Evolutionary conservation across 352 stramenopile species (phyloP).

Genomic region (Globisporangium takayamanum): DNA sequence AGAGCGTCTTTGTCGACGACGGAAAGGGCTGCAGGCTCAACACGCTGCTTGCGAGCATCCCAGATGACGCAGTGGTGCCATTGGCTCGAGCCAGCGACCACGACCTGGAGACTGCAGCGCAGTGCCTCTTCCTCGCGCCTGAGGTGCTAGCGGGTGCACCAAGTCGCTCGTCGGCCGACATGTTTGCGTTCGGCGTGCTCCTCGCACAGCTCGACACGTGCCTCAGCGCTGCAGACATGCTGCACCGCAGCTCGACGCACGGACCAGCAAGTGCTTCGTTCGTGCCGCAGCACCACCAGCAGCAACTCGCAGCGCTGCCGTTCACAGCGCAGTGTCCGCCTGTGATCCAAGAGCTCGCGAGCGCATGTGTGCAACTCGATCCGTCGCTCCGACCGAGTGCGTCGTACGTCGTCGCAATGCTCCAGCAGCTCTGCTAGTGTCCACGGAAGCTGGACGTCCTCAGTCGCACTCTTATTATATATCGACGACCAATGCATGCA

Average conservation of each 20-base stretch:
- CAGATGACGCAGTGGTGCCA: constrained; percentile 18
- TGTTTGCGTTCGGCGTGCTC: constrained; percentile 73
- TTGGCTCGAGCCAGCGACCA: not conserved
- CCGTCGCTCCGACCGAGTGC: constrained; percentile 61
- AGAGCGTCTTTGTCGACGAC: constrained; percentile 65
- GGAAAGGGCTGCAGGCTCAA: constrained; percentile 76
- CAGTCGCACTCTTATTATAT: constrained; percentile 3
- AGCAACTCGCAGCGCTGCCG: constrained; percentile 41
- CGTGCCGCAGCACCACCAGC: constrained; percentile 31
- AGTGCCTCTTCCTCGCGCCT: constrained; percentile 44
- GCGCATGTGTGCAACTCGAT: constrained; percentile 62
- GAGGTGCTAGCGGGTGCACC: constrained; percentile 45
- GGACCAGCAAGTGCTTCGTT: constrained; percentile 8
- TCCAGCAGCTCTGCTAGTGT: constrained; percentile 26
- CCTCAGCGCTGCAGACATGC: constrained; percentile 58
- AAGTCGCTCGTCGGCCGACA: constrained; percentile 44
- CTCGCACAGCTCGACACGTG: constrained; percentile 51
- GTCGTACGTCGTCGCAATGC: constrained; percentile 70
- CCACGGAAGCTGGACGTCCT: not conserved
- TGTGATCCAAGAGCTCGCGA: constrained; percentile 48
- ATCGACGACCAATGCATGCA: not conserved
- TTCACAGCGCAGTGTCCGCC: constrained; percentile 62
- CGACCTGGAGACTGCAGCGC: not conserved
- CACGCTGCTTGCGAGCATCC: constrained; percentile 57
- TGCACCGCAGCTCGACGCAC: constrained; percentile 31